Conservation (phyloP, 345 rosid species). For the Eucalyptus shirleyi region DNA sequence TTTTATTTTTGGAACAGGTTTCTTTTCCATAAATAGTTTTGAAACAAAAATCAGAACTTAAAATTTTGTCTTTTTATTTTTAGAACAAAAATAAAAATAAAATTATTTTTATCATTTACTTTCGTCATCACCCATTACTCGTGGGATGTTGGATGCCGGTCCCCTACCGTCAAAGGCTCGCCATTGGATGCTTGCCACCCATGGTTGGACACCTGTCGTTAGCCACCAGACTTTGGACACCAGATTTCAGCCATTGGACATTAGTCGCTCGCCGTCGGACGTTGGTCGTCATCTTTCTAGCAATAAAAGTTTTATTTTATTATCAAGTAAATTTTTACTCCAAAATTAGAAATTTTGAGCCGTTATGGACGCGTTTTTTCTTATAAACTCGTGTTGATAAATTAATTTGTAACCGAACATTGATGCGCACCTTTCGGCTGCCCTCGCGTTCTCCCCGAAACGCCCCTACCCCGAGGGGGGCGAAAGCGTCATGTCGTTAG, state of each 20-base stretch:
- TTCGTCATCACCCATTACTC: rapidly evolving
- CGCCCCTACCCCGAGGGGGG: neutral
- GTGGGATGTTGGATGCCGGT: too few species aligned
- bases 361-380: rapidly evolving
- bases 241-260: rapidly evolving
- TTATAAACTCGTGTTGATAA: too few species aligned
- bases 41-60: rapidly evolving
- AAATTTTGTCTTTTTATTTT: rapidly evolving
- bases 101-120: rapidly evolving
- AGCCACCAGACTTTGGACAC: too few species aligned
- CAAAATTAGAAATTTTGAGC: too few species aligned
- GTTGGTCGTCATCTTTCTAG: rapidly evolving
- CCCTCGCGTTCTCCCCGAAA: neutral
- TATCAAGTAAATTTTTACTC: rapidly evolving
- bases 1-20: too few species aligned
- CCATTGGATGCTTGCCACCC: too few species aligned
- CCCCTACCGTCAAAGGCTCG: too few species aligned
- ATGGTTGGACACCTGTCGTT: too few species aligned
- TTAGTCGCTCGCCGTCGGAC: rapidly evolving
- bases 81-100: rapidly evolving
- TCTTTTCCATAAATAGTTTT: too few species aligned
- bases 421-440: too few species aligned
- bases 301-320: rapidly evolving
- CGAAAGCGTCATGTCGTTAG: neutral
- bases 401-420: too few species aligned